Conservation (phyloP, 805 yeast species). For the Zygotorulaspora florentina region DNA sequence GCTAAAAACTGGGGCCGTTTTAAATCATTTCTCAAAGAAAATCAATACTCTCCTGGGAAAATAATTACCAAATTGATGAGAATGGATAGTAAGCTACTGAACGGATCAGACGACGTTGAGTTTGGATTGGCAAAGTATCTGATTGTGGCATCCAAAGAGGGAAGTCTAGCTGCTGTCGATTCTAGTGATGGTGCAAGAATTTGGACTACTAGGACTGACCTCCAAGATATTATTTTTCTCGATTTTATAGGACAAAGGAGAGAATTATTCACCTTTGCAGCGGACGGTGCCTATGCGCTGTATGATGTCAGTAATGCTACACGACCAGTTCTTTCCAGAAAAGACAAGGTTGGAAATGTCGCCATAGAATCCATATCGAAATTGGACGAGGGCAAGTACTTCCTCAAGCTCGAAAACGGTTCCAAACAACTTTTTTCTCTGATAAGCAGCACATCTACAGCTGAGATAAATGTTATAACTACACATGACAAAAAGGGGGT, state of each 20-base stretch:
- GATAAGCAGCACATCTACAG: background rate
- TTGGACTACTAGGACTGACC: constrained; percentile 39
- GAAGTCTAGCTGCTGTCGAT: constrained; percentile 43
- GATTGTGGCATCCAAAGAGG: constrained; percentile 39
- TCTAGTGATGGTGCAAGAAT: constrained; percentile 36
- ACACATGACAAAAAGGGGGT: constrained; percentile 21
- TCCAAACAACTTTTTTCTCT: constrained; percentile 11
- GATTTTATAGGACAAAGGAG: constrained; percentile 19
- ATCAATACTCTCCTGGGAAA: constrained; percentile 23
- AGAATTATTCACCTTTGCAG: constrained; percentile 25
- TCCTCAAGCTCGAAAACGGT: constrained; percentile 12
- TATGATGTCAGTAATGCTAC: constrained; percentile 12
- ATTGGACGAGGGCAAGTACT: background rate
- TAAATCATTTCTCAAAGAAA: constrained; percentile 14
- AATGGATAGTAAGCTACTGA: constrained; percentile 15
- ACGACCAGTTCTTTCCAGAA: constrained; percentile 2
- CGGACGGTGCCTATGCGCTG: constrained; percentile 29
- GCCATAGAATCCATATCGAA: constrained; percentile 3
- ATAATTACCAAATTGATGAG: constrained; percentile 17
- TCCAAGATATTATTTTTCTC: constrained; percentile 22
- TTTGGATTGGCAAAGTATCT: constrained; percentile 48
- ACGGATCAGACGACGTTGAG: constrained; percentile 23
- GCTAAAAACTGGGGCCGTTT: constrained; percentile 20
- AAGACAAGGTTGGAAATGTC: background rate
- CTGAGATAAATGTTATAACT: constrained; percentile 18